Conservation (phyloP, 2,329 filamentous ascomycete species). For the Colletotrichum australisinense region DNA sequence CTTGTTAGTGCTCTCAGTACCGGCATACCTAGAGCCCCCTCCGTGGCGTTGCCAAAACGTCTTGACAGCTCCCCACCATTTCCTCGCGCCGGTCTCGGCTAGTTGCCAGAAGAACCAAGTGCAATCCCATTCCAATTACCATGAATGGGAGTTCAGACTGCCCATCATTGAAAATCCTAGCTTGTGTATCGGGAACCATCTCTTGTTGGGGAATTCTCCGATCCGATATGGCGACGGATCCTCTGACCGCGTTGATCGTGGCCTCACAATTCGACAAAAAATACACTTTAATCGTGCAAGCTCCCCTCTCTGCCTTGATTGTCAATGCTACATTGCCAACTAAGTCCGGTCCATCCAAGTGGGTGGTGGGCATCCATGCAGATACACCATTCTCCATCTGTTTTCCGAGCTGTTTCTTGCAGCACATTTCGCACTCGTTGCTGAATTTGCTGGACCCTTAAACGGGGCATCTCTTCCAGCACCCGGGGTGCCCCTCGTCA, state of each 20-base stretch:
- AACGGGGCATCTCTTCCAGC: slow-evolving; percentile 6
- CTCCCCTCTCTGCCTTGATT: background rate
- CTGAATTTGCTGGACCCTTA: slow-evolving; percentile 10
- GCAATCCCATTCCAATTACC: background rate
- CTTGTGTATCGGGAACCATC: background rate
- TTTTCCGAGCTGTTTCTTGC: background rate
- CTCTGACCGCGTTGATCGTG: background rate
- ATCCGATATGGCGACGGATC: background rate
- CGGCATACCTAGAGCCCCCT: background rate
- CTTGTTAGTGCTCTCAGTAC: background rate
- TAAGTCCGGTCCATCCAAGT: slow-evolving; percentile 20
- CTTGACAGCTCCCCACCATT: background rate
- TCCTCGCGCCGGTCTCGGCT: slow-evolving; percentile 9
- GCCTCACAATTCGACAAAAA: background rate
- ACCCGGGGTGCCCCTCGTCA: slow-evolving; percentile 12
- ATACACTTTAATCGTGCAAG: background rate
- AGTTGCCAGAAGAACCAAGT: slow-evolving; percentile 9
- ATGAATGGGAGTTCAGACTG: background rate
- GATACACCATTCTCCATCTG: background rate
- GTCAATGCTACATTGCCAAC: slow-evolving; percentile 10
- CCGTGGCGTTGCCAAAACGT: background rate
- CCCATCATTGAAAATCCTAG: background rate
- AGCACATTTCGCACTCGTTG: slow-evolving; percentile 14
- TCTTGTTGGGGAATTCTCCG: background rate
- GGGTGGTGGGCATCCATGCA: slow-evolving; percentile 11